phyloP scores from a whole-genome alignment of 495 filamentous ascomycete genomes.

The Rostrohypoxylon terebratum region DNA sequence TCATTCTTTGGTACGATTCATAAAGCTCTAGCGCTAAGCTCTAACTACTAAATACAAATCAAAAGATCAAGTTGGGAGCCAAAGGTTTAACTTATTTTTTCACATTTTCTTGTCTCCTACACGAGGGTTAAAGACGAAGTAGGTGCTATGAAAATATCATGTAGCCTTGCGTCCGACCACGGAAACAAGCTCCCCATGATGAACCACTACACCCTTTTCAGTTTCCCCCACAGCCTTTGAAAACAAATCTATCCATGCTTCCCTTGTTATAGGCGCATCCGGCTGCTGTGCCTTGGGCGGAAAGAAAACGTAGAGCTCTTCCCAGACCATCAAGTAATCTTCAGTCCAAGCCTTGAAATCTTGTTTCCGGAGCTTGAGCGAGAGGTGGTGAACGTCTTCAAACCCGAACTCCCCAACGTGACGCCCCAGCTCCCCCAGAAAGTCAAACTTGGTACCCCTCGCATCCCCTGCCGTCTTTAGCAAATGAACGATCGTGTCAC shows the following conservation, averaged over 20 bases:
- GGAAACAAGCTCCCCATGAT: slow-evolving; percentile 14
- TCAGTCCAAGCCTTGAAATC: slow-evolving; percentile 46
- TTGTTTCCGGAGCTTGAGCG: slow-evolving; percentile 8
- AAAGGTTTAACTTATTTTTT: too few relatives aligned
- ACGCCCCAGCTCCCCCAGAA: slow-evolving; percentile 14
- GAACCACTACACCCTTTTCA: slow-evolving; percentile 38
- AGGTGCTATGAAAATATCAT: background rate
- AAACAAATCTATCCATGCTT: slow-evolving; percentile 36
- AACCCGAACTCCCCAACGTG: slow-evolving; percentile 24
- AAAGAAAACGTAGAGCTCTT: slow-evolving; percentile 34
- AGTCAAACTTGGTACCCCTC: slow-evolving; percentile 13
- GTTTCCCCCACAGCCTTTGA: slow-evolving; percentile 38
- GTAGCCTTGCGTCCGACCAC: slow-evolving; percentile 28
- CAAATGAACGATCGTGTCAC: slow-evolving; percentile 31
- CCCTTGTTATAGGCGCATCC: slow-evolving; percentile 30
- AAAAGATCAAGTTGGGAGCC: too few relatives aligned
- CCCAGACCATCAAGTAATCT: slow-evolving; percentile 44
- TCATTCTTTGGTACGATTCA: too few relatives aligned
- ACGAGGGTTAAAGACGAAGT: background rate
- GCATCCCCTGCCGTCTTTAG: slow-evolving; percentile 17
- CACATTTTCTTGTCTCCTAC: too few relatives aligned
- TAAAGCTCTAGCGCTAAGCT: too few relatives aligned
- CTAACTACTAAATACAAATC: too few relatives aligned
- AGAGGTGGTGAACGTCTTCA: slow-evolving; percentile 9
- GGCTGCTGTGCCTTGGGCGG: slow-evolving; percentile 28